These are phyloP conservation scores for Kodamaea sp. DNA, from an alignment of 1,139 yeast genomes.

Conservation along the genomic window DNA sequence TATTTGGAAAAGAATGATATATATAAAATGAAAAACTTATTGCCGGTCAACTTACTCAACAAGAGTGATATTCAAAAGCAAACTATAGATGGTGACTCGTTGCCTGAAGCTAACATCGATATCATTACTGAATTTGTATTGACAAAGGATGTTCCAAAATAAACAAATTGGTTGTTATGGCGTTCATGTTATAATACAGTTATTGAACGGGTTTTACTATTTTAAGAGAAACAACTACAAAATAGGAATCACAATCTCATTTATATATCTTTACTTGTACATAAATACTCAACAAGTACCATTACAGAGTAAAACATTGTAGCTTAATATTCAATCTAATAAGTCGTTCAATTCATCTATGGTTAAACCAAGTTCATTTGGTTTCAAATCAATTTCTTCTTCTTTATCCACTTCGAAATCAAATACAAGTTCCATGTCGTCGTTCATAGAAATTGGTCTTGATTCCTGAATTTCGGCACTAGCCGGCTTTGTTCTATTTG, in stretches of 20 bases:
- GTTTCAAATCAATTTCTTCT: conserved; percentile 8
- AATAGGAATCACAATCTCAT: conserved; percentile 7
- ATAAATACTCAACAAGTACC: conserved; percentile 3
- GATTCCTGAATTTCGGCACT: conserved; percentile 2
- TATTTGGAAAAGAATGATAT: conserved; percentile 63
- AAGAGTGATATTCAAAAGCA: conserved; percentile 23
- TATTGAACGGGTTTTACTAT: too few relatives aligned
- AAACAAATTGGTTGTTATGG: not conserved
- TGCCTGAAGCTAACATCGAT: conserved; percentile 39
- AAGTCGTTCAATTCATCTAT: conserved; percentile 35
- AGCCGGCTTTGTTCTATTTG: not conserved
- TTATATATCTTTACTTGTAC: conserved; percentile 11
- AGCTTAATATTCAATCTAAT: conserved; percentile 24
- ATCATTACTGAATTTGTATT: conserved; percentile 35
- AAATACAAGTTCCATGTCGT: not conserved
- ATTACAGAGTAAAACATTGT: not conserved
- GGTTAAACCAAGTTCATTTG: conserved; percentile 28
- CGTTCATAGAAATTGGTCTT: conserved; percentile 1
- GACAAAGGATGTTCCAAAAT: not conserved
- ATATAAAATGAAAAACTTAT: conserved; percentile 46
- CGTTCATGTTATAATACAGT: not conserved
- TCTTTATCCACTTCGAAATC: not conserved
- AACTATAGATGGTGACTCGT: conserved; percentile 23
- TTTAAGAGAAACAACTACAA: not conserved
- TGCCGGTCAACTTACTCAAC: conserved; percentile 43